Base-by-base conservation (phyloP, 371 early-diverging fungal genomes). In the Umbelopsis sp. region DNA sequence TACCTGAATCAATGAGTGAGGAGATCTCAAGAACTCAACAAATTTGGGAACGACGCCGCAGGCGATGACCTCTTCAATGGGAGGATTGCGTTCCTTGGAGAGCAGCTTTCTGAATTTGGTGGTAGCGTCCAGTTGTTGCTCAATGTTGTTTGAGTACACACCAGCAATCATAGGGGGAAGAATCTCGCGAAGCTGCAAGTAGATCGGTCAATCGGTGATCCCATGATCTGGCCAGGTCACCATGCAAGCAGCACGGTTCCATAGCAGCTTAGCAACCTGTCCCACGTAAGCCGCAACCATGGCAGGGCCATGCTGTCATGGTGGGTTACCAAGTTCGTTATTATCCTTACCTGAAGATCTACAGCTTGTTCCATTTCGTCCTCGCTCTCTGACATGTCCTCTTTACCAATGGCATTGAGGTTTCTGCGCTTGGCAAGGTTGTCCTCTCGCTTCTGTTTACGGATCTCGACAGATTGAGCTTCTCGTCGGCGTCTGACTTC, bases 11-110 rank as follows among this genome's bases (percentile, higher is more conserved):
- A 93, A 78, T 8, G 92, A 78, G 80, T 97, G 86, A 25, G 81
- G 87, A 57, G 90, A 89, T 65, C 86, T 77, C 69, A 99, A 81
- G 72, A 99, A 96, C 80, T 98, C 92, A 44, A 99, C 97, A 81
- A 99, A 98, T 63, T 93, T 87, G 14, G 99, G 96, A 16, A 99
- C 93, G 50, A 98, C 98, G 35, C 96, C 96, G 72, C 93, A 91
- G 62, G 81, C 86, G 74, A 99, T 98, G 50, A 99, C 97, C 75
- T 95, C 94, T 69, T 96, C 94, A 75, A 99, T 99, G 44, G 99
- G 99, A 46, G 99, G 99, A 80, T 94, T 94, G 67, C 87, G 91
- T 82, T 99, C 99, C 78, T 98, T 98, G 48, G 98, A 97, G 44
- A 99, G 91, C 18, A 99, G 83, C 79, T 97, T 96, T 77, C 99